These are phyloP conservation scores for Chrysopogon serrulatus DNA, from an alignment of 176 grass and related monocot genomes.

Conservation along the genomic window DNA sequence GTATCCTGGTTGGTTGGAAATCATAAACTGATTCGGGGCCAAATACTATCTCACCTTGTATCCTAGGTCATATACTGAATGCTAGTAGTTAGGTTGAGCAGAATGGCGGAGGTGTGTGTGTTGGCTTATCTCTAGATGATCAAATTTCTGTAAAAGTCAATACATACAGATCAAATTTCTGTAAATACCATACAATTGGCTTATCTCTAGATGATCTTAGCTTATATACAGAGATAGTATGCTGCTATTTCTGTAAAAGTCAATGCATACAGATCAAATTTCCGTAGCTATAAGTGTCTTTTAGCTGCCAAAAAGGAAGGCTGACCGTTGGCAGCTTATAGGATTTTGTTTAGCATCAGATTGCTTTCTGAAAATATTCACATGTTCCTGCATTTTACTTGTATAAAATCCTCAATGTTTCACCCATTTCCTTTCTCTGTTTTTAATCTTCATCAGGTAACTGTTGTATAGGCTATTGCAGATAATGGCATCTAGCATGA, in stretches of 20 bases:
- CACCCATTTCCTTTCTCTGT: background rate
- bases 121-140: background rate
- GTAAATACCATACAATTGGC: background rate
- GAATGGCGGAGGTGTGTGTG: background rate
- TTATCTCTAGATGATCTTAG: background rate
- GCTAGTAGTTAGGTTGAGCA: background rate
- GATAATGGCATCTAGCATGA: conserved; percentile 81
- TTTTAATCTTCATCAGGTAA: background rate
- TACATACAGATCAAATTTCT: background rate
- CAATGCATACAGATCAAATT: background rate
- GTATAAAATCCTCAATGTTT: background rate
- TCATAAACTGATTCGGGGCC: background rate
- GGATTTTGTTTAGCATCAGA: background rate
- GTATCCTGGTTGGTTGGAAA: background rate
- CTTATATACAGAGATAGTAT: background rate
- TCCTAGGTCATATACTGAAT: background rate
- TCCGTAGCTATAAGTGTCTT: background rate
- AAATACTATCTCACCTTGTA: background rate
- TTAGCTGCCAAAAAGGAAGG: background rate
- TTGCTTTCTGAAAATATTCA: background rate
- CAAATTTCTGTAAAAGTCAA: no score
- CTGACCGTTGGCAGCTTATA: background rate
- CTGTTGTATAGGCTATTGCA: conserved; percentile 7
- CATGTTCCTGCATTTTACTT: background rate
- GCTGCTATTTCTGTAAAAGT: background rate